Evolutionary conservation across 768 basidiomycete genomes (phyloP).

Genomic region (Mycena filopes): DNA sequence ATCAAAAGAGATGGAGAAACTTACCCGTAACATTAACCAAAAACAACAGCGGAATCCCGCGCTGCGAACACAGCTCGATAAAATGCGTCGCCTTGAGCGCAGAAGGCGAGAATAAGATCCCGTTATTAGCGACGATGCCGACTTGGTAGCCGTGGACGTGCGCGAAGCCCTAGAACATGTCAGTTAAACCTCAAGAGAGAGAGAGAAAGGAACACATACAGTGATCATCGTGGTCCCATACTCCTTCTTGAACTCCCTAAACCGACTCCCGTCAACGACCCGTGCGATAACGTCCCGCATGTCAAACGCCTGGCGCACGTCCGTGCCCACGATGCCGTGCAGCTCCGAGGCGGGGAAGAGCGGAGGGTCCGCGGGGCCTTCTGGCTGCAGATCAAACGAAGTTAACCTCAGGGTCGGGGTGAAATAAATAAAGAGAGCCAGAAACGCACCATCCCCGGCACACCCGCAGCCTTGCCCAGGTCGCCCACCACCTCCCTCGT

Average conservation of each 20-base stretch:
- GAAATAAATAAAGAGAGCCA: not conserved
- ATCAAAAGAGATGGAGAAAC: slow-evolving; percentile 12
- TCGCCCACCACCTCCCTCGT: slow-evolving; percentile 83
- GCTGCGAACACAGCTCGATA: slow-evolving; percentile 92
- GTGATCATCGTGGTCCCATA: slow-evolving; percentile 93
- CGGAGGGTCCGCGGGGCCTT: slow-evolving; percentile 72
- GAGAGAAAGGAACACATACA: slow-evolving; percentile 51
- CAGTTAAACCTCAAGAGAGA: slow-evolving; percentile 1
- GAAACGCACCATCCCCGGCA: slow-evolving; percentile 57
- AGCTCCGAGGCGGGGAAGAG: slow-evolving; percentile 84
- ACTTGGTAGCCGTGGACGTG: slow-evolving; percentile 90
- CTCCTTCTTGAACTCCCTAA: slow-evolving; percentile 96
- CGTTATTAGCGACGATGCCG: slow-evolving; percentile 94
- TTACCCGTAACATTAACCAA: slow-evolving; percentile 93
- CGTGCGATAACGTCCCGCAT: slow-evolving; percentile 95
- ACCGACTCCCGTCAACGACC: slow-evolving; percentile 89
- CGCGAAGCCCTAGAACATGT: slow-evolving; percentile 75
- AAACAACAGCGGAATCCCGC: slow-evolving; percentile 90
- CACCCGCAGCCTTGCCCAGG: slow-evolving; percentile 71
- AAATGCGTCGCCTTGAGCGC: slow-evolving; percentile 96
- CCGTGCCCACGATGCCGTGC: slow-evolving; percentile 92
- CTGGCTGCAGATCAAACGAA: slow-evolving; percentile 64
- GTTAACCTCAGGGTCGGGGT: slow-evolving; percentile 11
- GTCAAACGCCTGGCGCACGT: slow-evolving; percentile 88
- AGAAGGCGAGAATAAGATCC: slow-evolving; percentile 93